These are phyloP conservation scores for Begonia masoniana DNA, from an alignment of 306 rosid genomes.

Conservation along the genomic window DNA sequence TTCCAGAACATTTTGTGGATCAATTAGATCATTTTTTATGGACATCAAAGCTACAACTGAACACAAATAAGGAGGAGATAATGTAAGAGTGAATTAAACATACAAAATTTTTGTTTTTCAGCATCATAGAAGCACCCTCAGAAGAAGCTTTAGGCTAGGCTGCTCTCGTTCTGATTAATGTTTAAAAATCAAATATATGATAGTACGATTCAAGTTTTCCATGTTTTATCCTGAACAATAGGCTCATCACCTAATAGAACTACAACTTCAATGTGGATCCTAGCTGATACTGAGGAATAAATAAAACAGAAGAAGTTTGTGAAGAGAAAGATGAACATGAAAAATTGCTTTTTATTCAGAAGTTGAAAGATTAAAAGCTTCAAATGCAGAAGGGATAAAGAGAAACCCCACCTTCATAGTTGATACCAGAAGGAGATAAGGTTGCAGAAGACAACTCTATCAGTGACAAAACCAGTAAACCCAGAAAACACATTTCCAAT, in stretches of 20 bases:
- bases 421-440: constrained; percentile 91
- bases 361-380: too few species aligned
- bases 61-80: constrained; percentile 6
- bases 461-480: constrained; percentile 39
- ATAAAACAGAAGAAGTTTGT: too few species aligned
- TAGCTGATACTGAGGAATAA: too few species aligned
- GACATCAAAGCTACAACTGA: constrained; percentile 89
- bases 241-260: too few species aligned
- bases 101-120: not conserved
- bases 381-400: not conserved
- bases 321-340: too few species aligned
- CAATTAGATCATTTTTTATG: constrained; percentile 51
- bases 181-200: not conserved
- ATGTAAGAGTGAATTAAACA: not conserved
- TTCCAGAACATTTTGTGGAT: constrained; percentile 92
- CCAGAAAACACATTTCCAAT: constrained; percentile 1
- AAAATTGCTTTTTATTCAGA: too few species aligned
- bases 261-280: too few species aligned
- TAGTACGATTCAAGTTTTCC: too few species aligned
- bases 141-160: not conserved
- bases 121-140: not conserved
- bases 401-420: constrained; percentile 69
- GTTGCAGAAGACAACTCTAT: constrained; percentile 55
- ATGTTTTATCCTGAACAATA: too few species aligned
- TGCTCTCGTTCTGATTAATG: not conserved